Conservation (phyloP, 2,329 filamentous ascomycete species). For the Diplodia sapinea region DNA sequence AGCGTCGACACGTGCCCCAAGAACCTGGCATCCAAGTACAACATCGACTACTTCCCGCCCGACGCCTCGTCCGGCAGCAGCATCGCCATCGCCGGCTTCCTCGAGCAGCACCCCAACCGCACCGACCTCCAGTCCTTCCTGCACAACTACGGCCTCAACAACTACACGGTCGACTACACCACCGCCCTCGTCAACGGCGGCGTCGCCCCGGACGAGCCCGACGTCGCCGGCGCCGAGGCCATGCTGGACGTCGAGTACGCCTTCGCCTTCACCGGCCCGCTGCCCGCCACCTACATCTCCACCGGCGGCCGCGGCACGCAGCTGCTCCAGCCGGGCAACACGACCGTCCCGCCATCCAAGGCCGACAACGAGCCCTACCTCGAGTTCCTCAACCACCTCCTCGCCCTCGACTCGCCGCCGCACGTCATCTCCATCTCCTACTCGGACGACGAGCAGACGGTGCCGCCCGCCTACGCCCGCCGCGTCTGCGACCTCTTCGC, state of each 20-base stretch:
- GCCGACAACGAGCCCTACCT: conserved; percentile 57
- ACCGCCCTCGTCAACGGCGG: conserved; percentile 42
- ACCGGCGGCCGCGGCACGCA: conserved; percentile 65
- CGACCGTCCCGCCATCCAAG: conserved; percentile 35
- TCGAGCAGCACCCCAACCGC: conserved; percentile 58
- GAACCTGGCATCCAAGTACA: conserved; percentile 35
- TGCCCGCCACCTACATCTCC: conserved; percentile 63
- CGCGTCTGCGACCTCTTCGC: conserved; percentile 69
- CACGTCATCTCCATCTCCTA: conserved; percentile 71
- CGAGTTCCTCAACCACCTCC: conserved; percentile 64
- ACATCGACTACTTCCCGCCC: conserved; percentile 41
- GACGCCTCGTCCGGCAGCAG: conserved; percentile 54
- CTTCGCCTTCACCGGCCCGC: conserved; percentile 60
- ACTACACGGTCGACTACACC: conserved; percentile 55
- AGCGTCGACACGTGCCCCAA: conserved; percentile 30
- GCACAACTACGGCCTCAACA: conserved; percentile 46
- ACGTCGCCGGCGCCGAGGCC: conserved; percentile 56
- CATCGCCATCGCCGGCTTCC: conserved; percentile 59
- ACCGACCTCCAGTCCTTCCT: conserved; percentile 49
- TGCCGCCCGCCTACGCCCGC: conserved; percentile 65
- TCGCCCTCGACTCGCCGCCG: conserved; percentile 55
- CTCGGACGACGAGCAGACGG: conserved; percentile 68
- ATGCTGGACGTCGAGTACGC: conserved; percentile 70
- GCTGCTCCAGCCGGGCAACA: conserved; percentile 47
- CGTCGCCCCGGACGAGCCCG: conserved; percentile 37